Percentiles rank a stretch among this genome's conserved stretches.
phyloP scores from a whole-genome alignment of 768 basidiomycete genomes.

The Floccularia luteovirens region DNA sequence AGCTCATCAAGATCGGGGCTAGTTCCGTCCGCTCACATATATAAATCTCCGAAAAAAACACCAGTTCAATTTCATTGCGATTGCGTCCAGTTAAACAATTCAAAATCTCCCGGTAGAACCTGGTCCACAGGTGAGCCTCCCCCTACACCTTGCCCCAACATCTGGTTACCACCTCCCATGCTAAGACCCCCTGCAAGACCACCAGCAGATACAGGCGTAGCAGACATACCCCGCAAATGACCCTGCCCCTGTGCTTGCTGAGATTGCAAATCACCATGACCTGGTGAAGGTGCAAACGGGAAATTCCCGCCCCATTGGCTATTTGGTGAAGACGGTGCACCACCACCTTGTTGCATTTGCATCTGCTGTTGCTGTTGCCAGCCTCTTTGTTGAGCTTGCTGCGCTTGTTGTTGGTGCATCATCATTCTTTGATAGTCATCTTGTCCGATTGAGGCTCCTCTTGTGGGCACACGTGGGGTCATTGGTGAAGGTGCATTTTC shows the following conservation, averaged over 20 bases:
- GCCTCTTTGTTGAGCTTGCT: constrained; percentile 27
- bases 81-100: constrained; percentile 52
- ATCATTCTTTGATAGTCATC: constrained; percentile 56
- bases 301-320: constrained; percentile 28
- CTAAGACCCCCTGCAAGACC: no score
- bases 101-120: constrained; percentile 39
- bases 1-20: no score
- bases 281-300: constrained; percentile 30
- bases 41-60: no score
- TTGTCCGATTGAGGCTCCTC: constrained; percentile 31
- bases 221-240: constrained; percentile 43
- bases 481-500: constrained; percentile 48
- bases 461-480: constrained; percentile 34
- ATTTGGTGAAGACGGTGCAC: constrained; percentile 24
- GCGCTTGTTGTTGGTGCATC: constrained; percentile 31
- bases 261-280: constrained; percentile 20
- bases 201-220: constrained; percentile 44
- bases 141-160: constrained; percentile 29
- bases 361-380: constrained; percentile 19
- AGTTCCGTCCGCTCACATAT: no score
- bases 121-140: constrained; percentile 33
- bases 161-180: no score
- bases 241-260: no score
- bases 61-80: constrained; percentile 10
- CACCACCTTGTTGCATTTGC: constrained; percentile 9